A percentile compares a stretch with the other conserved stretches of the same genome.
phyloP scores from a whole-genome alignment of 306 rosid species.

The Quercus parvula region DNA sequence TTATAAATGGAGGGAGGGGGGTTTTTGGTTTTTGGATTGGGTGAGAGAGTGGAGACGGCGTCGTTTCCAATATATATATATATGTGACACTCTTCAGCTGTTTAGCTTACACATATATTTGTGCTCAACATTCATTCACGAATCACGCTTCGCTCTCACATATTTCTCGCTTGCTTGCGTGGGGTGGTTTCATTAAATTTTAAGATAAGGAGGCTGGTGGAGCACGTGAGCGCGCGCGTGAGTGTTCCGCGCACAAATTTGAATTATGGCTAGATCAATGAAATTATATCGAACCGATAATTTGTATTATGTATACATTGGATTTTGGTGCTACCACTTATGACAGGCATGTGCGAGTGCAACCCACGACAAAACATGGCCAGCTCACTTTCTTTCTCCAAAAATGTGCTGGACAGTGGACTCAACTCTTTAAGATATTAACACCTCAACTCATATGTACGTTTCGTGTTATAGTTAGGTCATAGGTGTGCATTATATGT shows the following conservation, averaged over 20 bases:
- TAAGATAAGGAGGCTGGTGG: conserved; percentile 18
- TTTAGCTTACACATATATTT: conserved; percentile 42
- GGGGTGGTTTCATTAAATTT: too few species aligned
- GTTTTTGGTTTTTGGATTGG: not conserved
- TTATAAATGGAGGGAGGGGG: conserved; percentile 55
- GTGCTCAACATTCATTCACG: conserved; percentile 51
- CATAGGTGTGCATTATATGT: too few species aligned
- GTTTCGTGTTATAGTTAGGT: too few species aligned
- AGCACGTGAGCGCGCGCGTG: conserved; percentile 35
- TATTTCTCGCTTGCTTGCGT: not conserved
- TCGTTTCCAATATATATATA: conserved; percentile 23
- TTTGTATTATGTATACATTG: too few species aligned
- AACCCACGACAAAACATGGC: not conserved
- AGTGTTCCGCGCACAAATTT: not conserved
- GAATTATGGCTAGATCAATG: too few species aligned
- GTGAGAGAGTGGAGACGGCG: conserved; percentile 22
- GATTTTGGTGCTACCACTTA: too few species aligned
- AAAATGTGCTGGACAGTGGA: too few species aligned
- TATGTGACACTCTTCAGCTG: conserved; percentile 22
- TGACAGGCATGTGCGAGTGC: not conserved
- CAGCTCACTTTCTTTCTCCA: not conserved
- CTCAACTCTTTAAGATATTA: too few species aligned
- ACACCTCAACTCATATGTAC: too few species aligned
- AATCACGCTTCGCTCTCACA: conserved; percentile 59
- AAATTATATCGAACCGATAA: too few species aligned